Evolutionary conservation across 2,329 filamentous ascomycete genomes (phyloP).

Genomic region (Mycosphaerella arachidis): DNA sequence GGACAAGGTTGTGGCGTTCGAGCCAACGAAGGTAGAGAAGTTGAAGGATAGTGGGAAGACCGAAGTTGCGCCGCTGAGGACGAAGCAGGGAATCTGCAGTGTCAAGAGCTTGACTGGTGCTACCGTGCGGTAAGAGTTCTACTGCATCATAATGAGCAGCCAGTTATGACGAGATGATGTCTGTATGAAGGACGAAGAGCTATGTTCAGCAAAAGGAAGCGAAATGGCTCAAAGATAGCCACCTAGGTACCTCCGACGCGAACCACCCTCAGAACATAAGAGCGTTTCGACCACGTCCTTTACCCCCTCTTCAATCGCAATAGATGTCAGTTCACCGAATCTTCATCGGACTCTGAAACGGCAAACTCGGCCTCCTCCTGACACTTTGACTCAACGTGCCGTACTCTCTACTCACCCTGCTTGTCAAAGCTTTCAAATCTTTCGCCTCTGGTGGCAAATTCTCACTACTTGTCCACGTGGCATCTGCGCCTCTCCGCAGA

Average conservation of each 20-base stretch:
- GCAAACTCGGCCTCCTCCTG: conserved; percentile 22
- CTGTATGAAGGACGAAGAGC: background rate
- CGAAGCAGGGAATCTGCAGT: conserved; percentile 75
- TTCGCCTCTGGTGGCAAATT: conserved; percentile 11
- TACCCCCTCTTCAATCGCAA: too few relatives aligned
- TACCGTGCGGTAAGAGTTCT: conserved; percentile 58
- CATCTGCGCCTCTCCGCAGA: conserved; percentile 11
- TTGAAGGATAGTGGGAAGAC: conserved; percentile 59
- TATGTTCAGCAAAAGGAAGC: background rate
- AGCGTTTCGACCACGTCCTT: too few relatives aligned
- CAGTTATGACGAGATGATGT: background rate
- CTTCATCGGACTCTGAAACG: conserved; percentile 26
- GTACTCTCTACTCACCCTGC: conserved; percentile 24
- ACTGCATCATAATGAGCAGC: conserved; percentile 52
- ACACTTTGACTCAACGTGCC: conserved; percentile 28
- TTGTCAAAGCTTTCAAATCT: conserved; percentile 24
- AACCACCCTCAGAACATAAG: background rate
- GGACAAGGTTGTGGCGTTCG: conserved; percentile 76
- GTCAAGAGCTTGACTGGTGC: conserved; percentile 77
- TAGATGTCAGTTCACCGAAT: conserved; percentile 1
- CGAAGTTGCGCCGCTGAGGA: conserved; percentile 61
- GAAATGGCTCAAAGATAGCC: background rate
- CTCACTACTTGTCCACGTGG: conserved; percentile 14
- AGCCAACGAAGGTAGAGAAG: conserved; percentile 71
- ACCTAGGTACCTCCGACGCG: background rate